These are phyloP conservation scores for Colletotrichum endophyticum DNA, from an alignment of 2,329 filamentous ascomycete genomes.

Conservation along the genomic window DNA sequence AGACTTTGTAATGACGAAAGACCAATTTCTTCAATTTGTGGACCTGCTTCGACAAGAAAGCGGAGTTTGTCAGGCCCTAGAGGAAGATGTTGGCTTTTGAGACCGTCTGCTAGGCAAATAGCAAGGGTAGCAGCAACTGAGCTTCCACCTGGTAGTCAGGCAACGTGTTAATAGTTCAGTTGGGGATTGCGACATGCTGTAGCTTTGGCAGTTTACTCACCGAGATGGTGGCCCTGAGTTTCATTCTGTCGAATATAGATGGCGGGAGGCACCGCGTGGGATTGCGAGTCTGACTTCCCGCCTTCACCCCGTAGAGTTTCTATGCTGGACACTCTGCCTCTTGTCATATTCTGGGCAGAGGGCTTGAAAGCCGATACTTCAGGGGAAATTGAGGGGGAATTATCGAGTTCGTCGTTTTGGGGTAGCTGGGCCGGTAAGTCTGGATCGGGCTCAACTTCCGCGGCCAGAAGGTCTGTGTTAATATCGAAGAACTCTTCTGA, in stretches of 20 bases:
- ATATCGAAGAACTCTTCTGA: neutral
- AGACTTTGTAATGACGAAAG: neutral
- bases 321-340: accelerated
- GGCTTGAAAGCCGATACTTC: accelerated
- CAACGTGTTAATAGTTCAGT: neutral
- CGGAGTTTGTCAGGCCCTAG: neutral
- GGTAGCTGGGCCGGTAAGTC: neutral
- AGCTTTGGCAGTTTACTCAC: accelerated
- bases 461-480: neutral
- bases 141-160: neutral
- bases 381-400: neutral
- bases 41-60: neutral
- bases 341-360: accelerated
- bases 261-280: neutral
- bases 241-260: neutral
- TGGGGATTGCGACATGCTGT: neutral
- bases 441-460: accelerated
- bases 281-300: accelerated
- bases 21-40: neutral
- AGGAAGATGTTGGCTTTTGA: neutral
- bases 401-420: neutral
- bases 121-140: neutral
- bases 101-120: neutral
- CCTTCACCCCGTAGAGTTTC: neutral
- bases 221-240: neutral